Base-by-base conservation (phyloP, 2,329 filamentous ascomycete genomes). In the Ilyonectria robusta region DNA sequence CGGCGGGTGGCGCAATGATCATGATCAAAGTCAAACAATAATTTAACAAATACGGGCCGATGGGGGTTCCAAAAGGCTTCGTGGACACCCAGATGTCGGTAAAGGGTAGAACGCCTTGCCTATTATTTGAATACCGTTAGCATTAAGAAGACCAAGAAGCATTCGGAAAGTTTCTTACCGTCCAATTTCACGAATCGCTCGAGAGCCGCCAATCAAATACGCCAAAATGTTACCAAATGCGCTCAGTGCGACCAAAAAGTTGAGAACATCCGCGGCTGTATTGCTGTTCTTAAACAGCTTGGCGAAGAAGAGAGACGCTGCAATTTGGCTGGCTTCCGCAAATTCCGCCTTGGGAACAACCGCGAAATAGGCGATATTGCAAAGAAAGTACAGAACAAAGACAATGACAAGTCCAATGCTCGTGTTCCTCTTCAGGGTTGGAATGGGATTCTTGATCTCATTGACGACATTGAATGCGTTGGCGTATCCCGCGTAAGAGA, bases 381-480 rank as follows among this genome's bases (percentile, higher is more conserved):
- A 86, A 3, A 91, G 78, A 15, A 88, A 81, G 77, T 90, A 91
- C 0, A 91, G 80, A 0, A 85, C 76, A 0, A 86, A 82, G 2
- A 89, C 87, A 0, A 86, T 75, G 0, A 84, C 46, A 2, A 91
- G 78, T 0, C 88, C 87, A 3, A 84, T 73, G 6, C 84, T 81
- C 13, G 83, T 86, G 66, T 83, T 82, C 71, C 76, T 84, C 51
- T 85, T 85, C 42, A 91, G 82, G 0, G 84, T 85, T 62, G 83
- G 85, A 51, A 90, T 81, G 0, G 89, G 89, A 70, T 89, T 87
- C 83, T 88, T 85, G 74, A 90, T 84, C 77, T 91, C 88, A 64
- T 89, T 89, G 65, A 88, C 86, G 7, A 91, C 83, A 66, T 89
- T 89, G 78, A 90, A 90, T 0, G 87, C 86, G 70, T 91, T 91